These are phyloP conservation scores for Actinomortierella wolfii DNA, from an alignment of 371 early-diverging fungal species.

Conservation along the genomic window DNA sequence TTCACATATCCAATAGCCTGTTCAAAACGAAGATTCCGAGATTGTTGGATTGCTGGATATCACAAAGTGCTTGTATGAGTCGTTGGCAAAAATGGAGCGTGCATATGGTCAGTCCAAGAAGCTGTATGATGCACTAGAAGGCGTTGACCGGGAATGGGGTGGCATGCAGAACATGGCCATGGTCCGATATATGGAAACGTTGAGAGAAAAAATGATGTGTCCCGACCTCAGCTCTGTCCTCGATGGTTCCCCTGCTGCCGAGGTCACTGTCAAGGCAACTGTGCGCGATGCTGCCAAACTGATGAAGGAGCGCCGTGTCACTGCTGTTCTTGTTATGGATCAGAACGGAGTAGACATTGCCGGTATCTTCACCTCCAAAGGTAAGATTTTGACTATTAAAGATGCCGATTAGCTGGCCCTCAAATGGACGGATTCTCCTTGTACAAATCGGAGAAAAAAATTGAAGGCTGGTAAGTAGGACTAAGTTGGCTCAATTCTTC, in stretches of 20 bases:
- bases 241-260: slow-evolving; percentile 72
- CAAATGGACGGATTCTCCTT: too few species aligned
- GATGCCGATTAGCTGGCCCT: too few species aligned
- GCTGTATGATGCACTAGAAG: slow-evolving; percentile 90
- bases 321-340: slow-evolving; percentile 90
- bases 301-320: slow-evolving; percentile 88
- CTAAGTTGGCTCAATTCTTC: not conserved
- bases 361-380: slow-evolving; percentile 94
- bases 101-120: slow-evolving; percentile 89
- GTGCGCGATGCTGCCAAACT: slow-evolving; percentile 88
- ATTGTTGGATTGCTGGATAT: slow-evolving; percentile 95
- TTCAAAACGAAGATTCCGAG: slow-evolving; percentile 90
- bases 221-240: slow-evolving; percentile 85
- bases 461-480: too few species aligned
- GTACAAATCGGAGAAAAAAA: too few species aligned
- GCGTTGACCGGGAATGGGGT: slow-evolving; percentile 89
- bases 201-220: slow-evolving; percentile 84
- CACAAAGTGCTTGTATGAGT: slow-evolving; percentile 94
- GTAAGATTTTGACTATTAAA: slow-evolving; percentile 5
- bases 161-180: slow-evolving; percentile 55
- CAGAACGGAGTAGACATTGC: slow-evolving; percentile 71
- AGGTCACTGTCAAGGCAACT: slow-evolving; percentile 78
- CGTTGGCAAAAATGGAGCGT: slow-evolving; percentile 92
- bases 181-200: slow-evolving; percentile 70
- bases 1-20: slow-evolving; percentile 60